These are phyloP conservation scores for Theileria parva DNA, from an alignment of 169 alveolate species.

Conservation along the genomic window DNA sequence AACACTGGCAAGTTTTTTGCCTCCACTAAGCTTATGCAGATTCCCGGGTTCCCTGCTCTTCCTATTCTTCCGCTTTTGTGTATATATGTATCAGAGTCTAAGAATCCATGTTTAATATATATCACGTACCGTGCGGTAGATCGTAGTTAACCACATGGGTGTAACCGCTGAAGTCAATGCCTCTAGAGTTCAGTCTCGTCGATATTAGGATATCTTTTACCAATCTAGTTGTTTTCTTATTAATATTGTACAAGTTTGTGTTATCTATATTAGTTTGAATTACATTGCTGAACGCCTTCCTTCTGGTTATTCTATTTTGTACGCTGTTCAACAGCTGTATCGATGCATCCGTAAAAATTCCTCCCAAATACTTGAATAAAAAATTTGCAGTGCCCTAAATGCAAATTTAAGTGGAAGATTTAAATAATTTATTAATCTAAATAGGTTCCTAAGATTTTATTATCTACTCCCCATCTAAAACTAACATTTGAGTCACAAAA, in stretches of 20 bases:
- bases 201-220: conserved; percentile 40
- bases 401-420: neutral
- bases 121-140: conserved; percentile 54
- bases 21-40: conserved; percentile 44
- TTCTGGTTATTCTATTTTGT: conserved; percentile 37
- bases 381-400: conserved; percentile 52
- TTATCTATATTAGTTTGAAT: conserved; percentile 35
- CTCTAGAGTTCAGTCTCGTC: conserved; percentile 51
- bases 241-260: neutral
- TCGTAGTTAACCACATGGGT: conserved; percentile 57
- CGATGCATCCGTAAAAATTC: conserved; percentile 23
- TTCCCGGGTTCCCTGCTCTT: conserved; percentile 60
- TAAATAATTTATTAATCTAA: neutral
- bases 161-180: conserved; percentile 59
- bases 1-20: conserved; percentile 34
- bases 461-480: conserved; percentile 10
- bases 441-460: neutral
- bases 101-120: no score
- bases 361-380: conserved; percentile 24
- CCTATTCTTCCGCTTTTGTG: conserved; percentile 60
- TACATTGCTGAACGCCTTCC: conserved; percentile 32
- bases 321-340: conserved; percentile 45
- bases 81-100: conserved; percentile 45
- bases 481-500: conserved; percentile 59
- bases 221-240: conserved; percentile 21